Conservation (phyloP, 1,284 basidiomycete genomes). For the Fomitopsis schrenkii region DNA sequence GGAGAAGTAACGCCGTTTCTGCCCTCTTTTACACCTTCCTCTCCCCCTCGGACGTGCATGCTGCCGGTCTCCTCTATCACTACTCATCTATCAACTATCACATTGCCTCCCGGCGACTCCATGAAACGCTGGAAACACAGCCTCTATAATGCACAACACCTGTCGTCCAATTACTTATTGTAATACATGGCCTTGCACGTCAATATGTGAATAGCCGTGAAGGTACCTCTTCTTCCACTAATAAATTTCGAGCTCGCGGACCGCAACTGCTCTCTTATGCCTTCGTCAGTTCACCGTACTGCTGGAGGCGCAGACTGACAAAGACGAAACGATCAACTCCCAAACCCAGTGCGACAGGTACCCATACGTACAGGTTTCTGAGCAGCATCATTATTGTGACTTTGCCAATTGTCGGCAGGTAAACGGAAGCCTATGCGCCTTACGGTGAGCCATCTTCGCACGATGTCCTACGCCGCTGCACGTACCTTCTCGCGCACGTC, state of each 20-base stretch:
- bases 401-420: slow-evolving; percentile 93
- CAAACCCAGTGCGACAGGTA: background rate
- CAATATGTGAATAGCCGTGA: background rate
- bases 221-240: background rate
- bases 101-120: background rate
- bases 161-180: slow-evolving; percentile 2
- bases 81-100: background rate
- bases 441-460: background rate
- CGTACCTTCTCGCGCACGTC: slow-evolving; percentile 87
- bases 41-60: background rate
- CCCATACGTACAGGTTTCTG: slow-evolving; percentile 72
- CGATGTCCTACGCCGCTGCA: background rate
- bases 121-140: background rate
- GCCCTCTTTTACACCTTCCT: background rate
- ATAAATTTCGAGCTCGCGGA: background rate
- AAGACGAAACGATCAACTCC: background rate
- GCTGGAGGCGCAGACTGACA: slow-evolving; percentile 64
- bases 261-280: background rate
- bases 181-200: slow-evolving; percentile 4
- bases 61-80: background rate
- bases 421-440: slow-evolving; percentile 74
- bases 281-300: slow-evolving; percentile 48
- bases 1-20: background rate
- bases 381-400: slow-evolving; percentile 97
- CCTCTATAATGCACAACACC: background rate